Base-by-base conservation (phyloP, 805 yeast species). In the Myxozyma neglecta region DNA sequence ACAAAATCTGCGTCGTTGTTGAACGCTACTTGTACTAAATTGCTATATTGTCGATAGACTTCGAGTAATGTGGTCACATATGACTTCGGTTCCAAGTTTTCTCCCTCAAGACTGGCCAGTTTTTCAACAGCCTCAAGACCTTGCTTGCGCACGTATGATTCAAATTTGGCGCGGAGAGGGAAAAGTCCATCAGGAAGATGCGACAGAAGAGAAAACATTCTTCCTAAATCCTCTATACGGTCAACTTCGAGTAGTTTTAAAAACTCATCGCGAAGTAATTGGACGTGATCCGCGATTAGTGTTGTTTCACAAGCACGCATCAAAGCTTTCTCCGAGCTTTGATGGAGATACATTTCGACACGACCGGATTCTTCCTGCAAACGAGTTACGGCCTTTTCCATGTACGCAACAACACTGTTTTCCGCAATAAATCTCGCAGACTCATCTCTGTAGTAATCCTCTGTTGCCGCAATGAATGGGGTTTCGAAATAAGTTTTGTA, bases 361-460 rank as follows among this genome's bases (percentile, higher is more conserved):
- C 94, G 81, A 50, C 85, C 81, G 64, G 88, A 84, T 75, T 94
- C 99, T 72, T 91, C 97, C 43, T 82, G 83, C 53, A 96, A 83
- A 64, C 97, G 81, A 56, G 83, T 81, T 69, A 89, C 91, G 44
- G 97, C 96, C 73, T 87, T 89, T 63, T 83, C 84, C 83, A 94
- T 86, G 76, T 94, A 94, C 70, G 90, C 96, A 29, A 92, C 93
- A 53, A 93, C 93, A 66, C 90, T 88, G 73, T 91, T 88, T 36
- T 83, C 82, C 2, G 81, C 75, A 62, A 94, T 78, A 72, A 85
- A 91, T 47, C 79, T 80, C 16, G 77, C 76, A 44, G 94, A 85
- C 74, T 91, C 97, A 48, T 78, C 78, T 24, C 79, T 77, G 75
- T 89, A 90, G 72, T 85, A 90, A 43, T 72, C 67, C 14, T 65